A percentile compares a stretch with the other conserved stretches of the same genome.
These are phyloP conservation scores for Escallonia herrerae DNA, from an alignment of 129 eudicot species.

Conservation along the genomic window DNA sequence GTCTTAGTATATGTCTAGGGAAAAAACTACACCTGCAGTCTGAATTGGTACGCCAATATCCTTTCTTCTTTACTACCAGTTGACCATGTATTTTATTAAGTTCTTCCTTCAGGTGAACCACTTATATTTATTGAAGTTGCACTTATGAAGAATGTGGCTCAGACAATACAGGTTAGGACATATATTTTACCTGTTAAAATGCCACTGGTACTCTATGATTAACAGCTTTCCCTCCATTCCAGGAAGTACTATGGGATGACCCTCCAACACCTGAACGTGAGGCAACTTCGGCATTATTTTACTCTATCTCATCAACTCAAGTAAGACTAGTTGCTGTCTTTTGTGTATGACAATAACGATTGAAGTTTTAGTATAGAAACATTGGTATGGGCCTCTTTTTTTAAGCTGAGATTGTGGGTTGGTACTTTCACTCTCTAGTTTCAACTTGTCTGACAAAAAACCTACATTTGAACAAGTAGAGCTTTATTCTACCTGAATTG, in stretches of 20 bases:
- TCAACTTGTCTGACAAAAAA: background rate
- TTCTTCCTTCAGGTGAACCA: constrained; percentile 70
- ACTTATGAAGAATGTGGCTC: constrained; percentile 81
- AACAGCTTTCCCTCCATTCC: constrained; percentile 12
- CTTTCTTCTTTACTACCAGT: background rate
- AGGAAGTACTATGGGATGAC: constrained; percentile 97
- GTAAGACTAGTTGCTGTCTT: constrained; percentile 19
- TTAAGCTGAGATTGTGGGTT: too few relatives aligned
- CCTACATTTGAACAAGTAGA: background rate
- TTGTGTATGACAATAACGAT: background rate
- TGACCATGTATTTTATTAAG: background rate
- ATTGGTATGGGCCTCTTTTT: background rate
- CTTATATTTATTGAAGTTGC: constrained; percentile 98
- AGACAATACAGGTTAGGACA: constrained; percentile 67
- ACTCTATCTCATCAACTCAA: constrained; percentile 94
- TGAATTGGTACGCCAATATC: background rate
- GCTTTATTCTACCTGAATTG: background rate
- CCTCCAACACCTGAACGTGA: constrained; percentile 87
- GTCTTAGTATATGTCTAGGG: too few relatives aligned
- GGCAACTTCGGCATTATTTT: constrained; percentile 90
- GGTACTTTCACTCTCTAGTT: background rate
- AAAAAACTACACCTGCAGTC: background rate
- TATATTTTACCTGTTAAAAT: background rate
- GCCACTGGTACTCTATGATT: constrained; percentile 2
- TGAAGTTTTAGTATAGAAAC: background rate